Conservation (phyloP, 768 basidiomycete genomes). For the Baorangia bicolor region DNA sequence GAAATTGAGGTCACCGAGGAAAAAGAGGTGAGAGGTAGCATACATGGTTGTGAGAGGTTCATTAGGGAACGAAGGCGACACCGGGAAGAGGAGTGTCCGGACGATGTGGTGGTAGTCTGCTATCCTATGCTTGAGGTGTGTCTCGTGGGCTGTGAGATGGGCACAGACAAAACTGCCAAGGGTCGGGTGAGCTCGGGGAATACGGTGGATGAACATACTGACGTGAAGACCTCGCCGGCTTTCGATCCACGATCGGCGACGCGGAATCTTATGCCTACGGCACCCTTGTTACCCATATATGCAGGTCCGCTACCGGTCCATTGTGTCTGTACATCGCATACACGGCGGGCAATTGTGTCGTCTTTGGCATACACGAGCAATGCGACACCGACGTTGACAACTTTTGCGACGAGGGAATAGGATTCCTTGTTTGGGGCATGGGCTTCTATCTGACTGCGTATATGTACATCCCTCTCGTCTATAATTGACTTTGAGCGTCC, state of each 20-base stretch:
- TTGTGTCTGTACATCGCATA: slow-evolving; percentile 66
- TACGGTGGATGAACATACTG: slow-evolving; percentile 33
- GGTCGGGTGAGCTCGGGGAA: not conserved
- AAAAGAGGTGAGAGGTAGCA: slow-evolving; percentile 85
- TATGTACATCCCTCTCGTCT: slow-evolving; percentile 65
- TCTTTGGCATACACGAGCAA: slow-evolving; percentile 85
- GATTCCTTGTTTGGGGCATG: slow-evolving; percentile 70
- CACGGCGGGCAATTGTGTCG: slow-evolving; percentile 55
- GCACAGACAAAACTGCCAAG: slow-evolving; percentile 79
- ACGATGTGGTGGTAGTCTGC: slow-evolving; percentile 83
- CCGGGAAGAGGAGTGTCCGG: slow-evolving; percentile 72
- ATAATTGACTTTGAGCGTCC: slow-evolving; percentile 74
- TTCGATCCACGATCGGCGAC: slow-evolving; percentile 54
- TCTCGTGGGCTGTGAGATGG: slow-evolving; percentile 83
- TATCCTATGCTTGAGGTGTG: slow-evolving; percentile 62
- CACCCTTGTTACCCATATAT: slow-evolving; percentile 94
- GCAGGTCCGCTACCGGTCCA: slow-evolving; percentile 74
- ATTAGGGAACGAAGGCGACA: slow-evolving; percentile 41
- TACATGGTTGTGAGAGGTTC: slow-evolving; percentile 61
- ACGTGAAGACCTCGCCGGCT: slow-evolving; percentile 83
- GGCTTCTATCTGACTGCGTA: slow-evolving; percentile 69
- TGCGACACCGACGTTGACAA: slow-evolving; percentile 85
- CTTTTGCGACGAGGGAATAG: slow-evolving; percentile 75
- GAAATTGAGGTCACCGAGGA: slow-evolving; percentile 94
- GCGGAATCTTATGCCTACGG: slow-evolving; percentile 84